Percentiles rank a stretch among this genome's conserved stretches.
phyloP scores from a whole-genome alignment of 345 rosid genomes.

The Schrenkiella parvula region DNA sequence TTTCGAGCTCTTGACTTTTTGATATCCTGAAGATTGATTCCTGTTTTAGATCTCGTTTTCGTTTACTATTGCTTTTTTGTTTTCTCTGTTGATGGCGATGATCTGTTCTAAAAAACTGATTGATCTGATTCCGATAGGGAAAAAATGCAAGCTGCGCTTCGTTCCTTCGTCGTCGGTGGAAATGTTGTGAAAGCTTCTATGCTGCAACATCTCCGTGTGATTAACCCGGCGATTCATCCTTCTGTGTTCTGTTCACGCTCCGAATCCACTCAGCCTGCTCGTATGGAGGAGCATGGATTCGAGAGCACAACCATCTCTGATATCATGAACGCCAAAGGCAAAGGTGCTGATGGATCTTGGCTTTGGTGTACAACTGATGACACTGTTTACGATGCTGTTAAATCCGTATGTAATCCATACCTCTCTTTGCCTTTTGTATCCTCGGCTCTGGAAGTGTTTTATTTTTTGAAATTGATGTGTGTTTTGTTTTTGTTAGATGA shows the following conservation, averaged over 20 bases:
- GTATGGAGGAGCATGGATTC: constrained; percentile 88
- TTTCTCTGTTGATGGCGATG: neutral
- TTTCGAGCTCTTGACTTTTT: neutral
- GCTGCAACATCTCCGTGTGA: constrained; percentile 59
- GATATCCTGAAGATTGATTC: neutral
- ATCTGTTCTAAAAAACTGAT: neutral
- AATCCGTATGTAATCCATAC: constrained; percentile 57
- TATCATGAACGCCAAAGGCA: constrained; percentile 72
- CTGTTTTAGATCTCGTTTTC: neutral
- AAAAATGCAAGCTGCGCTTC: constrained; percentile 63
- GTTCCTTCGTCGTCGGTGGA: constrained; percentile 46
- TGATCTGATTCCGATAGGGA: constrained; percentile 6
- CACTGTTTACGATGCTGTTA: constrained; percentile 84
- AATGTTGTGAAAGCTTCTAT: constrained; percentile 47
- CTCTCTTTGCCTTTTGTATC: neutral
- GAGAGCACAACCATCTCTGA: constrained; percentile 89
- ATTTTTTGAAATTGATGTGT: neutral
- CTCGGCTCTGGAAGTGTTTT: neutral
- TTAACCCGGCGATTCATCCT: constrained; percentile 50
- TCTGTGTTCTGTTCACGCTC: constrained; percentile 52
- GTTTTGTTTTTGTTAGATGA: constrained; percentile 57
- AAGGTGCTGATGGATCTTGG: constrained; percentile 97
- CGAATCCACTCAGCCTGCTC: constrained; percentile 55
- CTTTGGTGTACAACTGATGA: constrained; percentile 98
- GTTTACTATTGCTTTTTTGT: neutral